Evolutionary conservation across 2,329 filamentous ascomycete genomes (phyloP), one percentile per base, ranked within the genome.

Genomic region (Sphaerostilbella broomeana): DNA sequence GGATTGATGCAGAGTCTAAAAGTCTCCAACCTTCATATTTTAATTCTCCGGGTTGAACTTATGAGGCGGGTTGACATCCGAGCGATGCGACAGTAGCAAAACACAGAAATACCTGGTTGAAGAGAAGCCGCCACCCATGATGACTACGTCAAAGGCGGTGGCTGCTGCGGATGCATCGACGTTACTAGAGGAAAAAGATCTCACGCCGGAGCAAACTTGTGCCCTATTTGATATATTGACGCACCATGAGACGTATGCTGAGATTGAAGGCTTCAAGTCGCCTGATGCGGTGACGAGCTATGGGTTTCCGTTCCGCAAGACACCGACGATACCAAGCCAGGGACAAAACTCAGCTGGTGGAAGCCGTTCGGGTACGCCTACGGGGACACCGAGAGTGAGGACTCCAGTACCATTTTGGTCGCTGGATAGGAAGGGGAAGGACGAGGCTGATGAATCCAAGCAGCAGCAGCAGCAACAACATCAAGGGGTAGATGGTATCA

Each of bases 401-500:
- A 52, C 54, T 9, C 55, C 56, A 0, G 47, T 49, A 18, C 43
- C 52, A 5, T 40, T 44, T 18, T 42, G 35, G 27, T 13, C 12
- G 7, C 20, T 31, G 27, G 35, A 20, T 9, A 20, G 28, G 39
- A 45, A 10, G 28, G 22, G 15, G 36, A 48, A 37, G 40, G 46
- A 25, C 11, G 29, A 17, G 3, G 25, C 22, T 17, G 27, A 25
- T 20, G 25, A 35, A 29, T 12, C 20, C 5, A 69, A 72, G 1
- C 70, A 77, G 2, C 85, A 85, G 1, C 58, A 87, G 29, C 64
- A 89, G 29, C 84, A 88, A n/a, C n/a, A n/a, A n/a, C n/a, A n/a
- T n/a, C n/a, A n/a, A n/a, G n/a, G n/a, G n/a, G n/a, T n/a, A n/a
- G n/a, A n/a, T n/a, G n/a, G n/a, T n/a, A n/a, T n/a, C n/a, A n/a